Evolutionary conservation across 1,284 basidiomycete genomes (phyloP), one percentile per base, ranked within the genome.

Genomic region (Ustilago nuda): DNA sequence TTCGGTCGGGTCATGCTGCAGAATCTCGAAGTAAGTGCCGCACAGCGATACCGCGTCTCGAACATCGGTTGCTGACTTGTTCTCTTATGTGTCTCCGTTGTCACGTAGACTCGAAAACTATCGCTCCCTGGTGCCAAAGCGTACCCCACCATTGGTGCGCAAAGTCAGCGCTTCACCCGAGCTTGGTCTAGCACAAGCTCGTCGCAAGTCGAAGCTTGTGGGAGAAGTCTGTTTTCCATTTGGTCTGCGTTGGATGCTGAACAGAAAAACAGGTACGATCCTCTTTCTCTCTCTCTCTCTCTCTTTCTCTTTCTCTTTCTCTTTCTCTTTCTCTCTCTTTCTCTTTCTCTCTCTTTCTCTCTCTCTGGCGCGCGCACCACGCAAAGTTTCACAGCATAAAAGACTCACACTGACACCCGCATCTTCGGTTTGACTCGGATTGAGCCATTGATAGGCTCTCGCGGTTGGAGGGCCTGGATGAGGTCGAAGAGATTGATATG

Each of bases 401-500:
- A 27, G 23, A 27, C 23, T 27, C 23, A 27, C 23, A 27, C 23
- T 27, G 23, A 27, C 23, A 27, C 23, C 23, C 23, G 23, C 23
- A 27, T 27, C 23, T 27, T 27, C 23, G 3, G 23, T 27, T 27
- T 27, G 23, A 27, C 23, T 27, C 23, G 23, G 3, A 27, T 53
- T 23, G 5, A 27, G 6, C 45, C 30, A 48, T 32, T 27, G 57
- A 52, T 39, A 72, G 72, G 30, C 61, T 83, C 11, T 80, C 81
- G 13, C 69, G 79, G 15, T 51, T 85, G 5, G 83, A 85, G 61
- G 79, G 78, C 4, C 75, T 85, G 33, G 84, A 85, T 55, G 84
- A 85, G 53, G 74, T 85, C 4, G 84, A 85, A 58, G 84, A 85
- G 70, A 73, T 85, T 11, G 82, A 85, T 46, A 80, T 85, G 76